Evolutionary conservation across 1,284 basidiomycete genomes (phyloP), one percentile per base, ranked within the genome.

Genomic region (Leccinum subspadiceum): DNA sequence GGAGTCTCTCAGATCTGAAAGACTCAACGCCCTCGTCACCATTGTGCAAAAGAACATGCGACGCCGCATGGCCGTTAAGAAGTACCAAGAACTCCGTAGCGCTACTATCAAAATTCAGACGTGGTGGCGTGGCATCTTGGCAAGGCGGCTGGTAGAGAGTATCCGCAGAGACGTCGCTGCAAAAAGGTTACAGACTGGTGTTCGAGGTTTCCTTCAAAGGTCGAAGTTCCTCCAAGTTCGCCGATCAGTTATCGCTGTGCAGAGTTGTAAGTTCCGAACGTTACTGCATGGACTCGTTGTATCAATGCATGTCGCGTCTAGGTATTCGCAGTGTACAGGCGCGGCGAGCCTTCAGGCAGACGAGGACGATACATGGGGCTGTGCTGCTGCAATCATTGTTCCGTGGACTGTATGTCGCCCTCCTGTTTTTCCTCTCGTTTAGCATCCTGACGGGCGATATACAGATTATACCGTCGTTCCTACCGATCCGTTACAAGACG

Each of bases 41-140:
- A 83, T 97, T 53, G 91, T 99, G 13, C 97, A 99, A 79, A 99
- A 99, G 85, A 98, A 98, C 74, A 89, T 98, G 78, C 84, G 93
- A 51, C 81, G 95, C 51, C 83, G 88, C 53, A 84, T 97, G 78
- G 93, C 93, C 4, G 84, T 91, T 65, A 93, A 90, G 72, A 84
- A 84, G 57, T 99, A 97, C 71, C 83, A 83, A 64, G 77, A 82
- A 58, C 81, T 96, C 63, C 87, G 93, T 31, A 71, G 65, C 7
- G 86, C 89, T 20, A 87, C 94, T 1, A 89, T 98, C 74, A 86
- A 79, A 71, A 89, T 99, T 37, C 97, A 99, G 75, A 89, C 93
- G 0, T 93, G 93, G 90, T 98, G 94, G 93, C 84, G 96, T 64
- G 90, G 92, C 39, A 84, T 93, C 53, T 68, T 90, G 66, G 96